phyloP scores from a whole-genome alignment of 2,329 filamentous ascomycete genomes.

The Didymellaceae sp. region DNA sequence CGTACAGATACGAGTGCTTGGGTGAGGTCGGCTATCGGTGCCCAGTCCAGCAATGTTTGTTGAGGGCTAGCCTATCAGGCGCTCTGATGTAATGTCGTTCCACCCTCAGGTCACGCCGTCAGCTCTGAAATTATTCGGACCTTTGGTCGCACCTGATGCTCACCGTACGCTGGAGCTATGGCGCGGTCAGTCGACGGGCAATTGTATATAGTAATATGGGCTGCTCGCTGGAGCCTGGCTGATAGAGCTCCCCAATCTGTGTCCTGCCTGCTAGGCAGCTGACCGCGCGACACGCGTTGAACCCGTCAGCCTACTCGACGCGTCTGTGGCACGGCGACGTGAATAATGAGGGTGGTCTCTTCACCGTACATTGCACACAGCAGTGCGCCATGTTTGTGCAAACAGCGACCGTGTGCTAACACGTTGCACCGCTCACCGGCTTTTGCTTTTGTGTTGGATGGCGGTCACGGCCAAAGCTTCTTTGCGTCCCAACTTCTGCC shows the following conservation, averaged over 20 bases:
- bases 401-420: conserved; percentile 14
- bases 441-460: conserved; percentile 12
- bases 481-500: conserved; percentile 9
- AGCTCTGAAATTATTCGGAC: conserved; percentile 22
- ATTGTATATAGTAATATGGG: conserved; percentile 6
- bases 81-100: conserved; percentile 35
- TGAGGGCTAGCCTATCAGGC: conserved; percentile 7
- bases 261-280: conserved; percentile 12
- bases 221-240: conserved; percentile 1
- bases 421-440: conserved; percentile 15
- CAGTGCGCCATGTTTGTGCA: conserved; percentile 15
- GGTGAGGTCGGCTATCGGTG: conserved; percentile 15
- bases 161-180: conserved; percentile 1
- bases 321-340: conserved; percentile 15
- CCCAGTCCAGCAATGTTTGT: conserved; percentile 9
- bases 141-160: conserved; percentile 1
- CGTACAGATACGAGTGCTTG: conserved; percentile 3
- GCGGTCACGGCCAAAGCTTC: conserved; percentile 19
- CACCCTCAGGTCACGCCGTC: conserved; percentile 41
- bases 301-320: conserved; percentile 16
- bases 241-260: not conserved
- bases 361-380: conserved; percentile 14
- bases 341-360: conserved; percentile 12
- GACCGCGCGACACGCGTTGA: conserved; percentile 22
- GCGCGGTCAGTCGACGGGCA: conserved; percentile 7